Conservation (phyloP, 1,284 basidiomycete genomes). For the Fomes fomentarius region DNA sequence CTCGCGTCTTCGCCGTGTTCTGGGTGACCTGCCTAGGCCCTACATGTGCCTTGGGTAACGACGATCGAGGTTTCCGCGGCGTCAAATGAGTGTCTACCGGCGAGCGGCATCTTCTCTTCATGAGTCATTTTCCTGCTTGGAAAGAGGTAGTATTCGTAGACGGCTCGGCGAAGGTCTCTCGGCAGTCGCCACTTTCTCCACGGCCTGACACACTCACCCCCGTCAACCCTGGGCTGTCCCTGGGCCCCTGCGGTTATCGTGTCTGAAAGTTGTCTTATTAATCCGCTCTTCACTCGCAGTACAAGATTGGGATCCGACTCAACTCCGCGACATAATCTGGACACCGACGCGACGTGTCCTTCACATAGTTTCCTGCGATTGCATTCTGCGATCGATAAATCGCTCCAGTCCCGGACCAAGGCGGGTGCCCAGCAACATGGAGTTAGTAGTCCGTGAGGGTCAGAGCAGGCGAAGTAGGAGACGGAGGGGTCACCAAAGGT, state of each 20-base stretch:
- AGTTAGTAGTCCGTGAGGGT: not conserved
- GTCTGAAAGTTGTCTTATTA: slow-evolving; percentile 9
- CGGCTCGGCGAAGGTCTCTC: too few relatives aligned
- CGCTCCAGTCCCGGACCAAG: not conserved
- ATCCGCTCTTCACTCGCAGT: not conserved
- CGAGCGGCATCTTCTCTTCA: not conserved
- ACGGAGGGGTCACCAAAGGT: not conserved
- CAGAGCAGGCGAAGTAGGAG: not conserved
- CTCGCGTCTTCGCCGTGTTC: slow-evolving; percentile 2
- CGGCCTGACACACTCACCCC: too few relatives aligned
- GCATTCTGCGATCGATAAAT: not conserved
- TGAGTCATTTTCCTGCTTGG: too few relatives aligned
- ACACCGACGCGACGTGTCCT: not conserved
- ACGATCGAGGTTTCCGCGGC: not conserved
- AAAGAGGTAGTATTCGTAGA: too few relatives aligned
- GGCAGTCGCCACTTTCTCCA: too few relatives aligned
- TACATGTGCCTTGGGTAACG: too few relatives aligned
- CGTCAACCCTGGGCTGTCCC: too few relatives aligned
- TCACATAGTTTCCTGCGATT: not conserved
- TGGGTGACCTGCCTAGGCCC: too few relatives aligned
- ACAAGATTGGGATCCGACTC: slow-evolving; percentile 9
- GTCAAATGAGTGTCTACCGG: not conserved
- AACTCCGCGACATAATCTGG: slow-evolving; percentile 15
- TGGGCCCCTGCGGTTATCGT: too few relatives aligned
- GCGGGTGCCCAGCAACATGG: not conserved